Evolutionary conservation across 805 yeast genomes (phyloP).

Genomic region (Maudiozyma pseudohumilis): DNA sequence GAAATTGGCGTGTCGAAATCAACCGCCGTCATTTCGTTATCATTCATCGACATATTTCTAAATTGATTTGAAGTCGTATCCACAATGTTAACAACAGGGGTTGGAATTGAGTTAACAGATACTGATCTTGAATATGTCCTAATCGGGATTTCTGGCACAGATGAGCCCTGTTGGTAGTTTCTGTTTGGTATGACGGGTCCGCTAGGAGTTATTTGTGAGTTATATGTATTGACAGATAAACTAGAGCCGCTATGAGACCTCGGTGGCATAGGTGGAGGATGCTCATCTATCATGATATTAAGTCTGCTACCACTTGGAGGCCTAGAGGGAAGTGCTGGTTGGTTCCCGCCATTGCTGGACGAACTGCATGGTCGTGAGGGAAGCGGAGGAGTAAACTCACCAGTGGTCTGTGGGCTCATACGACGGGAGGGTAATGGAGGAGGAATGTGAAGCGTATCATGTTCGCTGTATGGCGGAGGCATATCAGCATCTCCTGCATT

Average conservation of each 20-base stretch:
- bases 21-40: constrained; percentile 14
- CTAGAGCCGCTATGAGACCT: constrained; percentile 7
- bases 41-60: neutral
- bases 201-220: neutral
- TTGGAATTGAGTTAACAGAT: too few relatives aligned
- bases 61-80: neutral
- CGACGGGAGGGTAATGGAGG: constrained; percentile 1
- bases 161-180: neutral
- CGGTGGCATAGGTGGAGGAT: neutral
- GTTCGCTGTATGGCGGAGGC: constrained; percentile 13
- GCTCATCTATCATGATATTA: neutral
- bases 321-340: neutral
- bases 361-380: neutral
- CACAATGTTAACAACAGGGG: too few relatives aligned
- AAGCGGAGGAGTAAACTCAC: neutral
- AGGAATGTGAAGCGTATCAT: constrained; percentile 3
- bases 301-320: neutral
- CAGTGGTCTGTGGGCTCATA: neutral
- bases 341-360: neutral
- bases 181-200: constrained; percentile 5
- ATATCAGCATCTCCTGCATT: neutral
- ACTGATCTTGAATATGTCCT: too few relatives aligned
- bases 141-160: neutral
- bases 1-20: constrained; percentile 37
- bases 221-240: neutral